These are phyloP conservation scores for Comarum palustre DNA, from an alignment of 306 rosid species.

Conservation along the genomic window DNA sequence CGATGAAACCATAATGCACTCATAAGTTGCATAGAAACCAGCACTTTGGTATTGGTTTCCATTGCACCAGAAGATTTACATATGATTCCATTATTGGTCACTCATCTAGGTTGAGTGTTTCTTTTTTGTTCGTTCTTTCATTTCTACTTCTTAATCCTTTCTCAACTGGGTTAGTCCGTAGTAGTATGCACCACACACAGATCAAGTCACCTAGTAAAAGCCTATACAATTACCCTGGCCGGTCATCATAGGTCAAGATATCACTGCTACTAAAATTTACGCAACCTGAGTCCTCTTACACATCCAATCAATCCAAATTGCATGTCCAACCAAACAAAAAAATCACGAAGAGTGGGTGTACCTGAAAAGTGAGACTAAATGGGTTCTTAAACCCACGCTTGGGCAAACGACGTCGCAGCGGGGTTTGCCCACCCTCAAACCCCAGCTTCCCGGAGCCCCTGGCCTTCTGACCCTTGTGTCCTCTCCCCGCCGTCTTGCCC, in stretches of 20 bases:
- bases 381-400: slow-evolving; percentile 92
- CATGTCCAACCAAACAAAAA: not conserved
- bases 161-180: too few species aligned
- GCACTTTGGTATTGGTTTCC: not conserved
- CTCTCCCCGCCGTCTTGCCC: slow-evolving; percentile 98
- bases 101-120: not conserved
- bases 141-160: not conserved
- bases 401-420: slow-evolving; percentile 84
- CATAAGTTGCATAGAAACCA: not conserved
- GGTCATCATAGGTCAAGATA: not conserved
- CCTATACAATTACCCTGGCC: too few species aligned
- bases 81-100: not conserved
- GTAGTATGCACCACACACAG: too few species aligned
- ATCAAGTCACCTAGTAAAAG: too few species aligned
- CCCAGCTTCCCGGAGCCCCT: slow-evolving; percentile 84
- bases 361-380: slow-evolving; percentile 89
- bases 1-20: not conserved
- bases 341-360: slow-evolving; percentile 5
- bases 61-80: too few species aligned
- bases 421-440: slow-evolving; percentile 96
- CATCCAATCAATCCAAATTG: not conserved
- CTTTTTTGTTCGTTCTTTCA: not conserved
- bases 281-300: not conserved
- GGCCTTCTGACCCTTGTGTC: slow-evolving; percentile 95
- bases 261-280: not conserved